A percentile compares a stretch with the other conserved stretches of the same genome.
Evolutionary conservation across 345 rosid genomes (phyloP).

Genomic region (Hibiscus mutabilis): DNA sequence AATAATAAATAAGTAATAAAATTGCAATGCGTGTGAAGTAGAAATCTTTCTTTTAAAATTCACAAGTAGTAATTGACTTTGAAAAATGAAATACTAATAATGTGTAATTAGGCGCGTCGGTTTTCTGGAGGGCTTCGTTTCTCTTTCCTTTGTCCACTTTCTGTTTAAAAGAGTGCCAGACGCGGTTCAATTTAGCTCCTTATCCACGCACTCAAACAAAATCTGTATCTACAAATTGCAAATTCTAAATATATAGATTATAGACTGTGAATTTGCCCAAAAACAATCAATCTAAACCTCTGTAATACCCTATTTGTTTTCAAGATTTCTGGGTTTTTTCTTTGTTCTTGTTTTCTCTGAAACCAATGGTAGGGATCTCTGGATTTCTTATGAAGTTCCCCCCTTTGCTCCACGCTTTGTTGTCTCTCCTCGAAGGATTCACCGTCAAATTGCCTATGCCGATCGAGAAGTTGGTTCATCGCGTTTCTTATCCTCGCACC

Average conservation of each 20-base stretch:
- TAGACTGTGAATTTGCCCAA: not conserved
- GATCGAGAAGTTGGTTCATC: constrained; percentile 34
- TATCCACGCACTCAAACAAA: not conserved
- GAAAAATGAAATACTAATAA: not conserved
- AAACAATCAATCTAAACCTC: not conserved
- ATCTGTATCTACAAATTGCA: not conserved
- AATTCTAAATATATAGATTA: not conserved
- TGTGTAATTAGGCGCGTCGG: not conserved
- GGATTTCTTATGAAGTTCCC: constrained; percentile 27
- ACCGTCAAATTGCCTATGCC: constrained; percentile 30
- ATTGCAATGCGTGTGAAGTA: no score
- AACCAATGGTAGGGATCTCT: constrained; percentile 27
- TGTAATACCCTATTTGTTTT: no score
- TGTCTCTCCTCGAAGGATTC: constrained; percentile 35
- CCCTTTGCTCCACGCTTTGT: constrained; percentile 22
- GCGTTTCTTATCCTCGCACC: constrained; percentile 40
- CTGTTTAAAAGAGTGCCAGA: not conserved
- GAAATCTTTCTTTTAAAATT: not conserved
- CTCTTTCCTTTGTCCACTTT: not conserved
- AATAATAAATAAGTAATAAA: no score
- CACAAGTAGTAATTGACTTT: not conserved
- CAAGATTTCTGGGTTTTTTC: not conserved
- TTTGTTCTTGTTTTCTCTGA: no score
- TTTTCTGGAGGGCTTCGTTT: not conserved
- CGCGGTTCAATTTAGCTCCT: not conserved